Conservation (phyloP, 179 eudicot genomes). For the Silene noctiflora region DNA sequence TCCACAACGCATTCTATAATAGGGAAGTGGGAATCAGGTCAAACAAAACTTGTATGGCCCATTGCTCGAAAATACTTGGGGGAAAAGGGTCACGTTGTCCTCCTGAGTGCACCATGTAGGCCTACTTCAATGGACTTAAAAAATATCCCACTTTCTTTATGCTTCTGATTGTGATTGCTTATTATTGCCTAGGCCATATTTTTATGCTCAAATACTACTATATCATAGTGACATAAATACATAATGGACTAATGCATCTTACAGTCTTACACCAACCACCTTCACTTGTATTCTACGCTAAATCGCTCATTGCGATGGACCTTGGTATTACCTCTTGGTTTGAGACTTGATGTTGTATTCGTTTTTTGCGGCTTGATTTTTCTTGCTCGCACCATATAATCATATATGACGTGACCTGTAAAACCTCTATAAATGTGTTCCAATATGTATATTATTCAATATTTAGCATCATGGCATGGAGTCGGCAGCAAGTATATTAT, state of each 20-base stretch:
- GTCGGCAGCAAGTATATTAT: too few species aligned
- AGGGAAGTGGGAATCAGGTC: conserved; percentile 10
- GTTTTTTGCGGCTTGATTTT: too few species aligned
- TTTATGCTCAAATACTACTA: not conserved
- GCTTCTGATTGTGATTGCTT: conserved; percentile 16
- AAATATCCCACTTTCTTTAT: conserved; percentile 12
- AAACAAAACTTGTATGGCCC: conserved; percentile 22
- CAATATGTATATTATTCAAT: too few species aligned
- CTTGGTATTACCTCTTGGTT: not conserved
- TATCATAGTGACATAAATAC: not conserved
- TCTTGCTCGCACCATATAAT: too few species aligned
- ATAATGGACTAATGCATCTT: conserved; percentile 17
- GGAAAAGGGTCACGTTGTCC: conserved; percentile 24
- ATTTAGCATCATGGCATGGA: too few species aligned
- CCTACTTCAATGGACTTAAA: conserved; percentile 12
- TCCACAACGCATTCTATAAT: not conserved
- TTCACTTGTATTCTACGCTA: not conserved
- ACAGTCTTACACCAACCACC: not conserved
- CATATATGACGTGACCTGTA: too few species aligned
- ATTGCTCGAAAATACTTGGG: conserved; percentile 14
- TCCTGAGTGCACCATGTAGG: conserved; percentile 27
- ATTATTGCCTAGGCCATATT: conserved; percentile 4
- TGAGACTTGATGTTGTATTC: not conserved
- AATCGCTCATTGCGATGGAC: not conserved
- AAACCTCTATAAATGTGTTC: too few species aligned